These are phyloP conservation scores for Amylostereum areolatum DNA, from an alignment of 1,284 basidiomycete genomes.

Conservation along the genomic window DNA sequence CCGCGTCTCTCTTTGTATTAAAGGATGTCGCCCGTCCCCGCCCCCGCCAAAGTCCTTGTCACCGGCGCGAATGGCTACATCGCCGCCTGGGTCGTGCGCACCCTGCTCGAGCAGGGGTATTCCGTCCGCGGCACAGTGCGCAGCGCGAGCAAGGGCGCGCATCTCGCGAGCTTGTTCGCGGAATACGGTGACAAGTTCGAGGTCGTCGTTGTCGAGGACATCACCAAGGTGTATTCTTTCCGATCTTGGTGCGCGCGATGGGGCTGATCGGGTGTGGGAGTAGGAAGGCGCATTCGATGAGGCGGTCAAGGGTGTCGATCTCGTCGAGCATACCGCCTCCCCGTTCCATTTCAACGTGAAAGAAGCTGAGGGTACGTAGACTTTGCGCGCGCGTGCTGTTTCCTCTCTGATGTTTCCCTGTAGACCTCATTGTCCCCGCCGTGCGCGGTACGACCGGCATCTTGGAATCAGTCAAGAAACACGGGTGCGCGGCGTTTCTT, in stretches of 20 bases:
- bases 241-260: neutral
- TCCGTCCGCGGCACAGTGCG: constrained; percentile 40
- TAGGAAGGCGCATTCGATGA: constrained; percentile 67
- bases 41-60: constrained; percentile 13
- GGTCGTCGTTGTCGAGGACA: constrained; percentile 1
- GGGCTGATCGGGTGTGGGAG: neutral
- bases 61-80: constrained; percentile 18
- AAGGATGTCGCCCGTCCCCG: neutral
- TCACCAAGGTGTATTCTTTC: neutral
- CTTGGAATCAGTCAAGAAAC: constrained; percentile 45
- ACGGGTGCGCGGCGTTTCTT: constrained; percentile 31
- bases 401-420: neutral
- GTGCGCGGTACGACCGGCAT: constrained; percentile 57
- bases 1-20: too few relatives aligned
- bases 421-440: constrained; percentile 56
- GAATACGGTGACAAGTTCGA: constrained; percentile 18
- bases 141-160: constrained; percentile 33
- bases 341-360: constrained; percentile 34
- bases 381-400: too few relatives aligned
- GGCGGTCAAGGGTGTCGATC: constrained; percentile 61
- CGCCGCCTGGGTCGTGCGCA: constrained; percentile 18
- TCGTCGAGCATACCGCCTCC: constrained; percentile 52
- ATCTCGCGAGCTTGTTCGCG: constrained; percentile 32
- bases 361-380: constrained; percentile 31
- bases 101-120: constrained; percentile 20